Evolutionary conservation across 805 yeast genomes (phyloP).

Genomic region (Monosporozyma servazzii): DNA sequence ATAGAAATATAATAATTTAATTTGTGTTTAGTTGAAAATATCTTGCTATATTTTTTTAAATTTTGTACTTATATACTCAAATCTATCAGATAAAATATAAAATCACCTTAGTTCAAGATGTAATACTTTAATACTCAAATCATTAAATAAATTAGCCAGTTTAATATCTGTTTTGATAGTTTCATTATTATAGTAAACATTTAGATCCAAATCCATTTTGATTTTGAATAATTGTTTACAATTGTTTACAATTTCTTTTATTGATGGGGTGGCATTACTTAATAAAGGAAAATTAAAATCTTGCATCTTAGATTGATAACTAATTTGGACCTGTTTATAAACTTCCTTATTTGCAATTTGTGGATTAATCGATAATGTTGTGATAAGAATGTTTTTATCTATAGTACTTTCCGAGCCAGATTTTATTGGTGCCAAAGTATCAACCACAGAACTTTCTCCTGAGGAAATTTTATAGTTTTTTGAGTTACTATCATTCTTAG

Average conservation of each 20-base stretch:
- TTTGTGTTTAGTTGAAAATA: too few relatives aligned
- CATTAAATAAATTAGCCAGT: slow-evolving; percentile 37
- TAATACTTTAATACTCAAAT: slow-evolving; percentile 7
- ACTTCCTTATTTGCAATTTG: slow-evolving; percentile 30
- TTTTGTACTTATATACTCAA: too few relatives aligned
- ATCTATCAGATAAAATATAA: too few relatives aligned
- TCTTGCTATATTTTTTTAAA: too few relatives aligned
- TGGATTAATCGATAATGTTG: slow-evolving; percentile 30
- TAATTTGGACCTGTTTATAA: slow-evolving; percentile 36
- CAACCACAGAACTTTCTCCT: background rate
- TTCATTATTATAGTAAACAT: slow-evolving; percentile 17
- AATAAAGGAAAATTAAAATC: slow-evolving; percentile 56
- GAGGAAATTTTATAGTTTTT: background rate
- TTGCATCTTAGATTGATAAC: slow-evolving; percentile 45
- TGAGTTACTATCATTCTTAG: background rate
- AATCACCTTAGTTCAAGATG: slow-evolving; percentile 2
- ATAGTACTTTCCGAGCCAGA: background rate
- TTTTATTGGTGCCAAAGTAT: background rate
- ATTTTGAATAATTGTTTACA: slow-evolving; percentile 66
- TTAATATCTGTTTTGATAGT: slow-evolving; percentile 38
- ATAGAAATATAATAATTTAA: too few relatives aligned
- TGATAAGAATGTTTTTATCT: slow-evolving; percentile 8
- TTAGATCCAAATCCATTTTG: slow-evolving; percentile 11
- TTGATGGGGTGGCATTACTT: slow-evolving; percentile 72
- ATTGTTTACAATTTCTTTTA: slow-evolving; percentile 68